Base-by-base conservation (phyloP, 768 basidiomycete species). In the Suillus subalutaceus region DNA sequence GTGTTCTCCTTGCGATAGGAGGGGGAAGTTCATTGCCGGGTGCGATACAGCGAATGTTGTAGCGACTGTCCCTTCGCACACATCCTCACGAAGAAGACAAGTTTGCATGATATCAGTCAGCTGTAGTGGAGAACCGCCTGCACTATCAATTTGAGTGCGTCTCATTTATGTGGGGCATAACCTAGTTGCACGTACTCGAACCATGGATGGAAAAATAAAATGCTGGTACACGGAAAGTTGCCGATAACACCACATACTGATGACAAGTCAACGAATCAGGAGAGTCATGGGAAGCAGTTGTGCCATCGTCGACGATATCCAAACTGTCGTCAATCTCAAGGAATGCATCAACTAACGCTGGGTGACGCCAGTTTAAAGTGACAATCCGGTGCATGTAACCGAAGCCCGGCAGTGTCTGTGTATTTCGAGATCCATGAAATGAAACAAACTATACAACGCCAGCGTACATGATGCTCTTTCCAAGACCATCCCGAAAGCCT, bases 1-100 rank as follows among this genome's bases (percentile, higher is more conserved):
- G 71, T 96, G 95, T 65, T 97, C 95, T 10, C 92, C 92, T 71
- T 94, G 93, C 15, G 94, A 92, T 12, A 97, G 78, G 26, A 96
- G 75, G 12, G 95, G 92, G 71, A 94, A 91, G 6, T 86, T 75
- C 2, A 86, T 81, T 15, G 74, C 77, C 2, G 84, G 81, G 10
- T 79, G 75, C 30, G 83, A 83, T 50, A 92, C 75, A 23, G 85
- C 87, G 72, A 84, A 91, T 15, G 83, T 71, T 20, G 88, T 87
- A 7, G 73, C 71, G 41, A 85, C 77, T 32, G 83, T 75, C 16
- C 79, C 77, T 8, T 81, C 78, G 26, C 87, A 77, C 18, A 80
- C 77, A 63, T 80, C 74, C 16, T 74, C 77, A 66, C 83, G 88
- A 71, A 96, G 88, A 38, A 96, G 76, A 0, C 86, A 76, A 4